These are phyloP conservation scores for Colletotrichum sp. DNA, from an alignment of 2,329 filamentous ascomycete genomes.

Conservation along the genomic window DNA sequence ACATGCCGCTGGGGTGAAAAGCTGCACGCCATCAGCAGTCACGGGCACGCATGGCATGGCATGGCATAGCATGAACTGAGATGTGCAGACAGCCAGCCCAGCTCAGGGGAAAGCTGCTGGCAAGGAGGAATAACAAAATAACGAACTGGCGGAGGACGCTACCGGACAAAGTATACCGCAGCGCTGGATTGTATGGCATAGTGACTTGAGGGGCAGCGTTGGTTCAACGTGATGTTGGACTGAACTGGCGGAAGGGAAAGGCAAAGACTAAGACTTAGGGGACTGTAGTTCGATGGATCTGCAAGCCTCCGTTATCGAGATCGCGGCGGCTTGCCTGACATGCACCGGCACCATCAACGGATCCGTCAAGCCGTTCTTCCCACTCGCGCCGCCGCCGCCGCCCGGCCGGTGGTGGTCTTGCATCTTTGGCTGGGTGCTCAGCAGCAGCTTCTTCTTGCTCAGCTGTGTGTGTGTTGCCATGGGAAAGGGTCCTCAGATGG, in stretches of 20 bases:
- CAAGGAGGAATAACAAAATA: background rate
- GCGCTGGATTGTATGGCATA: background rate
- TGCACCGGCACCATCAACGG: background rate
- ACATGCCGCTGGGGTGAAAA: background rate
- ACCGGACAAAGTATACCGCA: background rate
- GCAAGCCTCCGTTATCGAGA: slow-evolving; percentile 7
- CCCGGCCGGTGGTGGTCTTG: background rate
- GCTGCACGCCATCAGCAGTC: background rate
- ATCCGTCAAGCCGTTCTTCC: background rate
- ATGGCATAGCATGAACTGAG: background rate
- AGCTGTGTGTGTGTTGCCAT: background rate
- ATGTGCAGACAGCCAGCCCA: background rate
- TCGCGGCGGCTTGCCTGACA: background rate
- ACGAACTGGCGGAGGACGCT: background rate
- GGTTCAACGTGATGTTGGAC: background rate
- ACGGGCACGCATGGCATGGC: background rate
- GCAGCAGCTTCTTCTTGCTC: background rate
- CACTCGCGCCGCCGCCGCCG: background rate
- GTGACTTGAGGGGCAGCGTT: background rate
- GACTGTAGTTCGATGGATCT: background rate
- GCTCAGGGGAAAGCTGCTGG: background rate
- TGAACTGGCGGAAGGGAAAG: background rate
- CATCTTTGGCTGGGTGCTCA: background rate
- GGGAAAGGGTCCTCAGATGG: background rate
- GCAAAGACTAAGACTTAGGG: background rate